These are phyloP conservation scores for Phytophthora colocasiae DNA, from an alignment of 352 stramenopile species.

Conservation along the genomic window DNA sequence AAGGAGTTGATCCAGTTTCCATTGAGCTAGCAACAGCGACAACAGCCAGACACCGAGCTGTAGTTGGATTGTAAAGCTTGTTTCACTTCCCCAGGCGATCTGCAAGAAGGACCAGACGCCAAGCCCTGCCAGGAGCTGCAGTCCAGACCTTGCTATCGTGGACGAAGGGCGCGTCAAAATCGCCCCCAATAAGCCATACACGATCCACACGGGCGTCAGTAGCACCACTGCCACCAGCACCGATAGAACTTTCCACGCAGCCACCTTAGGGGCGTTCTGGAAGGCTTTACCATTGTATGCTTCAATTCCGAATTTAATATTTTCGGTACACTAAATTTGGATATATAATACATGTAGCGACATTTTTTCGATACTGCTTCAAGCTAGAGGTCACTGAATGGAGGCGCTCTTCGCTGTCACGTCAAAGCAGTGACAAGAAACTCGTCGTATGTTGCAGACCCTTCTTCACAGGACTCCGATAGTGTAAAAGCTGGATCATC, in stretches of 20 bases:
- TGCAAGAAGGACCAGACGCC: conserved; percentile 26
- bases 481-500: no score
- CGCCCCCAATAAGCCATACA: conserved; percentile 50
- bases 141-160: conserved; percentile 25
- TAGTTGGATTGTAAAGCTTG: conserved; percentile 11
- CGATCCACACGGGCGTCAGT: conserved; percentile 53
- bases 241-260: conserved; percentile 25
- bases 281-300: no score
- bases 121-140: conserved; percentile 34
- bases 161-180: conserved; percentile 46
- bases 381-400: conserved; percentile 16
- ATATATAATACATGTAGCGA: conserved; percentile 7
- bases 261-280: conserved; percentile 29
- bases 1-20: conserved; percentile 49
- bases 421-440: conserved; percentile 41
- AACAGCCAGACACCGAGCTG: conserved; percentile 23
- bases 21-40: conserved; percentile 54
- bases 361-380: conserved; percentile 10
- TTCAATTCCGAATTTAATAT: background rate
- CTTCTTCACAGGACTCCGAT: conserved; percentile 3
- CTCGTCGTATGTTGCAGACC: no score
- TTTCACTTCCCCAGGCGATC: conserved; percentile 4
- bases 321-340: background rate
- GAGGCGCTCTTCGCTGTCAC: conserved; percentile 46
- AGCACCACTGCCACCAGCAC: conserved; percentile 37